Evolutionary conservation across 2,329 filamentous ascomycete genomes (phyloP).

Genomic region (Colletotrichum tanaceti): DNA sequence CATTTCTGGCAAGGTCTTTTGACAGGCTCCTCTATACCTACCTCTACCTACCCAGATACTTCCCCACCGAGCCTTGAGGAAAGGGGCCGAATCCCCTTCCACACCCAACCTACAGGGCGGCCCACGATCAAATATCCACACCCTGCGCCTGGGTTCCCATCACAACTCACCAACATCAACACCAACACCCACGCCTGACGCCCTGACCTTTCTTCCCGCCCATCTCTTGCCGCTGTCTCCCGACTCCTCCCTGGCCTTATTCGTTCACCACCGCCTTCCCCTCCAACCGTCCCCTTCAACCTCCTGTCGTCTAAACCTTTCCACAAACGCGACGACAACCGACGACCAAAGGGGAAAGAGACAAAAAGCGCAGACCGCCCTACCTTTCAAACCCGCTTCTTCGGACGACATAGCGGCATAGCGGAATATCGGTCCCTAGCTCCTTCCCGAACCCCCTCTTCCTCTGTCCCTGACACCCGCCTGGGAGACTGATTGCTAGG

Average conservation of each 20-base stretch:
- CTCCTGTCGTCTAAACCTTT: constrained; percentile 2
- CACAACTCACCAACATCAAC: constrained; percentile 28
- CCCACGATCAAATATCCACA: constrained; percentile 35
- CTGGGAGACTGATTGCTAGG: neutral
- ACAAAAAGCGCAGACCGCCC: constrained; percentile 27
- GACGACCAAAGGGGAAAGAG: neutral
- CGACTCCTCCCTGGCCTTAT: constrained; percentile 28
- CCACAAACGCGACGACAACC: neutral
- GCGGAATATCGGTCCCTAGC: constrained; percentile 25
- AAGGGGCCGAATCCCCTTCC: constrained; percentile 13
- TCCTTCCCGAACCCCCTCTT: constrained; percentile 33
- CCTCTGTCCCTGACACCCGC: constrained; percentile 20
- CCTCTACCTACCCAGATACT: no score
- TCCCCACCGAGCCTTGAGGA: neutral
- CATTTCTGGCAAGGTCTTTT: no score
- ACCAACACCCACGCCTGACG: constrained; percentile 3
- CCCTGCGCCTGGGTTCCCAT: constrained; percentile 22
- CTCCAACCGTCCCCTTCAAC: neutral
- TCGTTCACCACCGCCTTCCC: neutral
- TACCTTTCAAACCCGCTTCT: constrained; percentile 26
- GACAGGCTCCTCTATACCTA: no score
- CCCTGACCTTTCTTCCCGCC: constrained; percentile 26
- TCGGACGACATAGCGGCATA: constrained; percentile 35
- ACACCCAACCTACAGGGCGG: constrained; percentile 23
- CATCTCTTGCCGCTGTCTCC: constrained; percentile 23